Evolutionary conservation across 306 rosid species (phyloP), one percentile per base, ranked within the genome.

Genomic region (Boehmeria nivea): DNA sequence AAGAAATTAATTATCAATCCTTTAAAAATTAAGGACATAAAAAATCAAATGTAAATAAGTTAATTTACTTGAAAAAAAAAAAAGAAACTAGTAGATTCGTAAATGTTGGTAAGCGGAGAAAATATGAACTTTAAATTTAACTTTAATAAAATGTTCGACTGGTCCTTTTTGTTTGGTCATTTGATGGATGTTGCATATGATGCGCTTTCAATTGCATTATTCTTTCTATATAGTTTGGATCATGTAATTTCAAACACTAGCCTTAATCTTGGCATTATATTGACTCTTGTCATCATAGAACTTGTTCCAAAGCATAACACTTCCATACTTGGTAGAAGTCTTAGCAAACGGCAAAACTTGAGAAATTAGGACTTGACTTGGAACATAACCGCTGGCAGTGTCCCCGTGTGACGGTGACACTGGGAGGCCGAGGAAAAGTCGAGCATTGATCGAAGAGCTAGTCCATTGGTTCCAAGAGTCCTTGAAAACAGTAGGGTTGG

Each of bases 401-500:
- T 59, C 54, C 4, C 14, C 34, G 2, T n/a, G n/a, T n/a, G n/a
- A n/a, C n/a, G 34, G 6, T 8, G 68, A 43, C 9, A 62, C 65
- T 16, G 66, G 61, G 36, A 67, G 50, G 18, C 78, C 74, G 3
- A 73, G 40, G 3, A 49, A 65, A 25, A 72, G 22, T 1, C 22
- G 21, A 1, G 68, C 72, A 6, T 47, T 51, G 8, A 66, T 49
- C 8, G 67, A 43, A 1, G 47, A n/a, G n/a, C n/a, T n/a, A n/a
- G n/a, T 67, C 81, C 84, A 67, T 3, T 27, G 25, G 4, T 47
- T 51, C 78, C 78, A 70, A 0, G 59, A 62, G 6, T 2, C 23
- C 58, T 53, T 45, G 1, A 74, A 69, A n/a, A 44, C 66, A 31
- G 45, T 58, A 1, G 72, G 43, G 18, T 71, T 52, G 0, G 48